phyloP scores from a whole-genome alignment of 2,329 filamentous ascomycete species.

The Fusarium beomiforme region DNA sequence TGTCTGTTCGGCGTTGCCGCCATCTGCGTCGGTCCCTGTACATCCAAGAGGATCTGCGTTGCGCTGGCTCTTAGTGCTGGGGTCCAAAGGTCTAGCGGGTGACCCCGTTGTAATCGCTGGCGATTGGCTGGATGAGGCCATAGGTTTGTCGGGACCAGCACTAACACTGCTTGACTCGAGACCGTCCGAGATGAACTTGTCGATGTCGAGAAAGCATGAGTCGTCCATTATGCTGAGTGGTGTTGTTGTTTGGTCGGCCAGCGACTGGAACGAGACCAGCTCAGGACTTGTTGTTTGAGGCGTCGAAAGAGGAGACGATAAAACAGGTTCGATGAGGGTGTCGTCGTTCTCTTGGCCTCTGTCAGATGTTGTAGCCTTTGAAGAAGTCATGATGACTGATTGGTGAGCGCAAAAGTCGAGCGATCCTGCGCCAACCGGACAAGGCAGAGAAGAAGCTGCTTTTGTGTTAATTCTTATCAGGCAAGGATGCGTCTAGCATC shows the following conservation, averaged over 20 bases:
- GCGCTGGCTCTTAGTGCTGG: slow-evolving; percentile 21
- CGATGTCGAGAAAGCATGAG: slow-evolving; percentile 31
- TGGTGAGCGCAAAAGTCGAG: slow-evolving; percentile 17
- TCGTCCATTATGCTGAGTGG: slow-evolving; percentile 46
- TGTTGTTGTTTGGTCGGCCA: slow-evolving; percentile 44
- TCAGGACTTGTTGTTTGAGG: slow-evolving; percentile 42
- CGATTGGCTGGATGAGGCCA: slow-evolving; percentile 29
- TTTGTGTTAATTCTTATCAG: slow-evolving; percentile 32
- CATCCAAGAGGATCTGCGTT: slow-evolving; percentile 28
- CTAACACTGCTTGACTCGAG: slow-evolving; percentile 22
- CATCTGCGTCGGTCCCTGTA: slow-evolving; percentile 19
- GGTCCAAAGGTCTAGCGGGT: slow-evolving; percentile 13
- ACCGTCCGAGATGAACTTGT: slow-evolving; percentile 16
- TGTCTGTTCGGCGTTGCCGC: slow-evolving; percentile 29
- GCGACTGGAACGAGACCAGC: slow-evolving; percentile 43
- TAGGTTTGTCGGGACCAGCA: slow-evolving; percentile 33
- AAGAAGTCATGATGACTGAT: slow-evolving; percentile 31
- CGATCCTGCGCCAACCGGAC: slow-evolving; percentile 23
- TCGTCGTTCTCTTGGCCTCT: slow-evolving; percentile 35
- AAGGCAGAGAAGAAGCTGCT: slow-evolving; percentile 28
- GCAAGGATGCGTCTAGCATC: slow-evolving; percentile 15
- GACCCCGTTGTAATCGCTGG: slow-evolving; percentile 18
- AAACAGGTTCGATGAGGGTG: slow-evolving; percentile 14
- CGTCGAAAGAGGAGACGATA: slow-evolving; percentile 42
- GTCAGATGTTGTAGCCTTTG: slow-evolving; percentile 9